phyloP scores from a whole-genome alignment of 306 rosid genomes.

The Chamaecrista fasciculata region DNA sequence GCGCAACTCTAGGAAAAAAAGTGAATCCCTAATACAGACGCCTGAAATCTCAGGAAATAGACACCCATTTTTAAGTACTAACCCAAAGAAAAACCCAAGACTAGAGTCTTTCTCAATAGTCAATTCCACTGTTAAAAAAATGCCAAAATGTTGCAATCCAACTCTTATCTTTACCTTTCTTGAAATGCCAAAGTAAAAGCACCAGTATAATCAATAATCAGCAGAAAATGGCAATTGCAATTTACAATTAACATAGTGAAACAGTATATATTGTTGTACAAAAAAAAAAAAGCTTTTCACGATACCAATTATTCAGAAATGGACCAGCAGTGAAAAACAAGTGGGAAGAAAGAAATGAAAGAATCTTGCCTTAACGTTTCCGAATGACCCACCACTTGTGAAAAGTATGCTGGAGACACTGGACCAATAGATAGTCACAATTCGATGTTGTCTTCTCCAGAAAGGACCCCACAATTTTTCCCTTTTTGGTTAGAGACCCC shows the following conservation, averaged over 20 bases:
- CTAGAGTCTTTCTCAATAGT: not conserved
- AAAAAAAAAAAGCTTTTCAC: slow-evolving; percentile 4
- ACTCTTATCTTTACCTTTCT: not conserved
- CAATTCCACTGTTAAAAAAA: not conserved
- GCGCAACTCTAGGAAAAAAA: slow-evolving; percentile 31
- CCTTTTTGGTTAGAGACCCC: not conserved
- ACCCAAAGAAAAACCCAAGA: slow-evolving; percentile 6
- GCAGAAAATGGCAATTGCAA: not conserved
- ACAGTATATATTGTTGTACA: not conserved
- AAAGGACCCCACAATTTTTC: not conserved
- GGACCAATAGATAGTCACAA: not conserved
- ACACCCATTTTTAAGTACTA: not conserved
- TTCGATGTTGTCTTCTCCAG: not conserved
- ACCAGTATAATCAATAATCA: not conserved
- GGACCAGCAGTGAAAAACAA: slow-evolving; percentile 10
- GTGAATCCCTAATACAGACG: slow-evolving; percentile 16
- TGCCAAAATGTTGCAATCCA: not conserved
- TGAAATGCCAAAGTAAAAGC: not conserved
- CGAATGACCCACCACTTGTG: slow-evolving; percentile 20
- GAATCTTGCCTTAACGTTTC: slow-evolving; percentile 38
- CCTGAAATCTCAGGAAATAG: slow-evolving; percentile 9
- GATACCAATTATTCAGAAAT: slow-evolving; percentile 21
- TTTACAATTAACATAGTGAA: not conserved
- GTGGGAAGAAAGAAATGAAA: slow-evolving; percentile 40
- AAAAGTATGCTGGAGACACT: not conserved